Evolutionary conservation across 73 alveolate genomes (phyloP).

Genomic region (Uronychia binucleata): DNA sequence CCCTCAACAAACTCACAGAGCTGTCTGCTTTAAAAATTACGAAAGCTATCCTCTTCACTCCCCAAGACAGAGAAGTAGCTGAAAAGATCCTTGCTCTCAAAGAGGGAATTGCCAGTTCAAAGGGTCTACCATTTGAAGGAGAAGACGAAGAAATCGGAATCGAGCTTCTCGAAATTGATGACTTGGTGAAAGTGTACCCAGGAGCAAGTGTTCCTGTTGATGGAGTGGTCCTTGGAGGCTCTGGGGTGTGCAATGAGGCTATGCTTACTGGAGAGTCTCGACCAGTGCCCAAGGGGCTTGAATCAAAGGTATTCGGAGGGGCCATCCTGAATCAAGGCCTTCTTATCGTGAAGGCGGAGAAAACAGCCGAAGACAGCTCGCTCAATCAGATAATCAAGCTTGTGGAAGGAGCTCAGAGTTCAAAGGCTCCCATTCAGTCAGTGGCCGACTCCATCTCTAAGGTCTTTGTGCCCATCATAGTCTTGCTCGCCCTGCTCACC

Average conservation of each 20-base stretch:
- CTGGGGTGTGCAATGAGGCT: slow-evolving; percentile 74
- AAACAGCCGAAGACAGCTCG: slow-evolving; percentile 71
- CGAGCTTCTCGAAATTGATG: slow-evolving; percentile 76
- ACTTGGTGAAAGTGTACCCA: slow-evolving; percentile 73
- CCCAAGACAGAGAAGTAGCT: slow-evolving; percentile 33
- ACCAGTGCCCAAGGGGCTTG: slow-evolving; percentile 57
- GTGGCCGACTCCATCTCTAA: slow-evolving; percentile 71
- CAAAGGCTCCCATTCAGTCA: slow-evolving; percentile 77
- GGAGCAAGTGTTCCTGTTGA: slow-evolving; percentile 88
- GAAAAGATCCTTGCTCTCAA: slow-evolving; percentile 31
- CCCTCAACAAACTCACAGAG: slow-evolving; percentile 67
- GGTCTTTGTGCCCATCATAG: slow-evolving; percentile 76
- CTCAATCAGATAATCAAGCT: slow-evolving; percentile 79
- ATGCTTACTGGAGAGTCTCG: slow-evolving; percentile 88
- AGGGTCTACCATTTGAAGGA: slow-evolving; percentile 6
- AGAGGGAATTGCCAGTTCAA: background rate
- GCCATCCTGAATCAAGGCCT: slow-evolving; percentile 62
- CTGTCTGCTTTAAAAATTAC: slow-evolving; percentile 64
- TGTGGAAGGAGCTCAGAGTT: slow-evolving; percentile 80
- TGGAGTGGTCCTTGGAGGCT: slow-evolving; percentile 82
- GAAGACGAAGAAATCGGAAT: slow-evolving; percentile 58
- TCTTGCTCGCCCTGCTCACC: slow-evolving; percentile 65
- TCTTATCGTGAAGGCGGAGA: slow-evolving; percentile 67
- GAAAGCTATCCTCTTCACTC: slow-evolving; percentile 60
- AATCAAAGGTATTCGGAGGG: slow-evolving; percentile 76